These are phyloP conservation scores for Ceratopteris richardii DNA, from an alignment of 75 land plant species.

Conservation along the genomic window DNA sequence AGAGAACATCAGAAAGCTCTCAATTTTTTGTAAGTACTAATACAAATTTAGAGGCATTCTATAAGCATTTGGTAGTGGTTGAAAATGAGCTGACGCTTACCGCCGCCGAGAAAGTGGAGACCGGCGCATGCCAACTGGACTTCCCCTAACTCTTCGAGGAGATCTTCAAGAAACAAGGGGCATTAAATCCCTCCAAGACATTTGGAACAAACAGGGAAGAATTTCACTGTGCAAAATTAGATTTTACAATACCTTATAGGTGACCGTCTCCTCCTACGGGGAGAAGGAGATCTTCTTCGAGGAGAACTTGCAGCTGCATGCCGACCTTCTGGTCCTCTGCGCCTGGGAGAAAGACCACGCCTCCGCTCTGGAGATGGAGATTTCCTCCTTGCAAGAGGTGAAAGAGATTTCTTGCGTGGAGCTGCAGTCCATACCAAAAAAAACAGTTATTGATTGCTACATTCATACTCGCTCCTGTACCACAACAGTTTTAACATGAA, in stretches of 20 bases:
- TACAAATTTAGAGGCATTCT: too few species aligned
- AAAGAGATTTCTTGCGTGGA: slow-evolving; percentile 5
- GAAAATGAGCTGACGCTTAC: too few species aligned
- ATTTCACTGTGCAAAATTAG: neutral
- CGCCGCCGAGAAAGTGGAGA: slow-evolving; percentile 60
- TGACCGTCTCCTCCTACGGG: slow-evolving; percentile 59
- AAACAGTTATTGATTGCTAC: neutral
- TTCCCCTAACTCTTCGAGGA: slow-evolving; percentile 62
- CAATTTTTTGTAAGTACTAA: neutral
- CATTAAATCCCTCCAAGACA: slow-evolving; percentile 2
- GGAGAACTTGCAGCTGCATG: slow-evolving; percentile 51
- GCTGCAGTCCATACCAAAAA: neutral
- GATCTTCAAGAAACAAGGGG: slow-evolving; percentile 13
- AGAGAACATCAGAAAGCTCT: neutral
- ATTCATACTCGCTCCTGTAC: too few species aligned
- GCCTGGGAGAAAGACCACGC: slow-evolving; percentile 11
- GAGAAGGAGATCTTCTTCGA: slow-evolving; percentile 80
- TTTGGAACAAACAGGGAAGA: neutral
- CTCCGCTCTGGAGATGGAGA: slow-evolving; percentile 50
- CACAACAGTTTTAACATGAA: neutral
- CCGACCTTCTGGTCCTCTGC: slow-evolving; percentile 32
- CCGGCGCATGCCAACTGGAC: slow-evolving; percentile 62
- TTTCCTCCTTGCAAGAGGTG: slow-evolving; percentile 65
- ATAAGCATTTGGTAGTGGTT: too few species aligned
- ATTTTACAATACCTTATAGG: slow-evolving; percentile 22